Evolutionary conservation across 495 filamentous ascomycete species (phyloP).

Genomic region (Aspergillus homomorphus): DNA sequence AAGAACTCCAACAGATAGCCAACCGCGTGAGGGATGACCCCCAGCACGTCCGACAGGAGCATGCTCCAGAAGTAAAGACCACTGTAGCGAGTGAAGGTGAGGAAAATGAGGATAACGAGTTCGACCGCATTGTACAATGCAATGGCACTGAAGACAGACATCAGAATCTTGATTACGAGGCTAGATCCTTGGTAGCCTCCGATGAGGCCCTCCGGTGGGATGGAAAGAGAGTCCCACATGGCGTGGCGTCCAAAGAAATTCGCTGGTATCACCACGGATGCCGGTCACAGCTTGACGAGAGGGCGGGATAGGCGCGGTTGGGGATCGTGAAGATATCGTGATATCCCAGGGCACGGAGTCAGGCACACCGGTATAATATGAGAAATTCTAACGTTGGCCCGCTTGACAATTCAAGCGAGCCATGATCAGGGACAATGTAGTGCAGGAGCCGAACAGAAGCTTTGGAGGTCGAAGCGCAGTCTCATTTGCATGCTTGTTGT

Average conservation of each 20-base stretch:
- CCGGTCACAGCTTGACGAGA: neutral
- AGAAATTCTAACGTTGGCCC: neutral
- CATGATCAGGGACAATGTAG: neutral
- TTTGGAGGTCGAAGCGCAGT: neutral
- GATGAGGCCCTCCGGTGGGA: slow-evolving; percentile 34
- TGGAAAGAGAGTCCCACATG: slow-evolving; percentile 16
- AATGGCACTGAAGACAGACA: slow-evolving; percentile 48
- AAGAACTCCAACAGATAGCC: slow-evolving; percentile 57
- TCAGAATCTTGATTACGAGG: slow-evolving; percentile 35
- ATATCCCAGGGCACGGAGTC: neutral
- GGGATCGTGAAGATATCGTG: neutral
- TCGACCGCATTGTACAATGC: slow-evolving; percentile 53
- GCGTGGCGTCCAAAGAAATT: neutral
- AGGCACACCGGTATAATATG: neutral
- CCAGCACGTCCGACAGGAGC: slow-evolving; percentile 30
- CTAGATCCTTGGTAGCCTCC: slow-evolving; percentile 31
- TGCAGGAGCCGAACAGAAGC: neutral
- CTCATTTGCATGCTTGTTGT: slow-evolving; percentile 1
- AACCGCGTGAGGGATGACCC: slow-evolving; percentile 51
- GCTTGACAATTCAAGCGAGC: neutral
- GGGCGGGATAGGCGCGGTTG: neutral
- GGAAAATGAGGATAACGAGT: slow-evolving; percentile 45
- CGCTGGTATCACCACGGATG: neutral
- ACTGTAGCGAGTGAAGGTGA: slow-evolving; percentile 45
- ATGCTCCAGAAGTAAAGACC: slow-evolving; percentile 51